Evolutionary conservation across 2,329 filamentous ascomycete species (phyloP).

Genomic region (Lasiodiplodia hormozganensis): DNA sequence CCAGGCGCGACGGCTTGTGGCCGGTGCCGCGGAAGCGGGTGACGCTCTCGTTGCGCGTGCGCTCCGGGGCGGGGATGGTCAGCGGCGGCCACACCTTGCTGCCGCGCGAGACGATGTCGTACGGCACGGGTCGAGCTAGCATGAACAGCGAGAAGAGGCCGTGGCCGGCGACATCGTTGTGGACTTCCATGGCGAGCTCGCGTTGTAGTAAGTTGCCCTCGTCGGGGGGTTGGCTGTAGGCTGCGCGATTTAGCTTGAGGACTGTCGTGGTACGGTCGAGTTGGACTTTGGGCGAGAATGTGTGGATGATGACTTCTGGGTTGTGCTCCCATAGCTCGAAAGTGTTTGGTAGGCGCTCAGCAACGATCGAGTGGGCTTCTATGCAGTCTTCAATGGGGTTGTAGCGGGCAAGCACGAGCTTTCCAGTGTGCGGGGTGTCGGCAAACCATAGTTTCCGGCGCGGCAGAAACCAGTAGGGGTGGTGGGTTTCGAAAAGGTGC

Average conservation of each 20-base stretch:
- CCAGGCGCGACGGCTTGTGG: constrained; percentile 59
- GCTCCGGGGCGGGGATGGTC: constrained; percentile 68
- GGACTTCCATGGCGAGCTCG: constrained; percentile 59
- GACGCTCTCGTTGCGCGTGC: constrained; percentile 60
- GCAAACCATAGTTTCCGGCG: constrained; percentile 85
- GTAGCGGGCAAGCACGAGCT: constrained; percentile 78
- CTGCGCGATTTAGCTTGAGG: constrained; percentile 47
- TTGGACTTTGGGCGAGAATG: constrained; percentile 72
- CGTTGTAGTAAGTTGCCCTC: constrained; percentile 52
- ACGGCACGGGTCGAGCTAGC: constrained; percentile 63
- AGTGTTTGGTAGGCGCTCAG: constrained; percentile 59
- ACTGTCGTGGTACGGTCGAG: constrained; percentile 79
- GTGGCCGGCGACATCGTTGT: constrained; percentile 36
- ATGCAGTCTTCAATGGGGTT: constrained; percentile 76
- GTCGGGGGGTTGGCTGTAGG: constrained; percentile 37
- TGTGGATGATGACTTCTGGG: constrained; percentile 70
- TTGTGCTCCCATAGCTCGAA: constrained; percentile 72
- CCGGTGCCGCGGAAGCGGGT: constrained; percentile 52
- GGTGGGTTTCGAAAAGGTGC: constrained; percentile 74
- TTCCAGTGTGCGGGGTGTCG: constrained; percentile 75
- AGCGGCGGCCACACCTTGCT: constrained; percentile 75
- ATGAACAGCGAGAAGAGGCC: constrained; percentile 71
- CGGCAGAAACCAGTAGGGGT: constrained; percentile 85
- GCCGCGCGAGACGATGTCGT: constrained; percentile 44
- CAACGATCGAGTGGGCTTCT: constrained; percentile 73